phyloP scores from a whole-genome alignment of 805 yeast species.

The Kuraishia piskuri region DNA sequence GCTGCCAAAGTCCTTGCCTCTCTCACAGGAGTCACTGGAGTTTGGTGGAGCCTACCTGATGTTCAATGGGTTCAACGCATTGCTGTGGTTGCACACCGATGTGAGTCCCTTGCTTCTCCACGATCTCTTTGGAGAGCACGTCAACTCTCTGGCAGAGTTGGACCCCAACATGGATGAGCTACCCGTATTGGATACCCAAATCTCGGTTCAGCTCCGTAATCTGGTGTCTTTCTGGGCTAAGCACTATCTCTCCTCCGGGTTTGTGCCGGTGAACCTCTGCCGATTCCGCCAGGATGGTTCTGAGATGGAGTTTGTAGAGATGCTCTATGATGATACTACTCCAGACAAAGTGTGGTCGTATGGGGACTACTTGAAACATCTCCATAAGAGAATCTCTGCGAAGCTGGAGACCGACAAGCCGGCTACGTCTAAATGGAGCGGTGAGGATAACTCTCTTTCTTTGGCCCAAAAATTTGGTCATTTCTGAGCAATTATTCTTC shows the following conservation, averaged over 20 bases:
- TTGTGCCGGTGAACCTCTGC: conserved; percentile 47
- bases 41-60: conserved; percentile 72
- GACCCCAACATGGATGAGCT: conserved; percentile 46
- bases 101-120: conserved; percentile 58
- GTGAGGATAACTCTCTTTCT: background rate
- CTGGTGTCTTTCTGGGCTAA: conserved; percentile 47
- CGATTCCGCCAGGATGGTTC: conserved; percentile 59
- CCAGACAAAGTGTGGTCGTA: conserved; percentile 47
- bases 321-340: conserved; percentile 67
- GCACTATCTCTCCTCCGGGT: conserved; percentile 26
- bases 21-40: conserved; percentile 31
- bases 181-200: conserved; percentile 62
- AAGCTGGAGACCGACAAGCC: conserved; percentile 24
- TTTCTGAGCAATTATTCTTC: background rate
- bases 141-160: conserved; percentile 35
- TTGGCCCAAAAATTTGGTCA: conserved; percentile 1
- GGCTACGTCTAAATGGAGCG: background rate
- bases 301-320: conserved; percentile 44
- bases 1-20: conserved; percentile 42
- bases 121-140: conserved; percentile 62
- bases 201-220: conserved; percentile 60
- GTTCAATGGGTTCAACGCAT: conserved; percentile 56
- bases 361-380: conserved; percentile 54
- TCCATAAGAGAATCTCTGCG: conserved; percentile 57
- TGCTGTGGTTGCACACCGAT: conserved; percentile 61